phyloP scores from a whole-genome alignment of 2,329 filamentous ascomycete species.

The Colletotrichum somersetense region DNA sequence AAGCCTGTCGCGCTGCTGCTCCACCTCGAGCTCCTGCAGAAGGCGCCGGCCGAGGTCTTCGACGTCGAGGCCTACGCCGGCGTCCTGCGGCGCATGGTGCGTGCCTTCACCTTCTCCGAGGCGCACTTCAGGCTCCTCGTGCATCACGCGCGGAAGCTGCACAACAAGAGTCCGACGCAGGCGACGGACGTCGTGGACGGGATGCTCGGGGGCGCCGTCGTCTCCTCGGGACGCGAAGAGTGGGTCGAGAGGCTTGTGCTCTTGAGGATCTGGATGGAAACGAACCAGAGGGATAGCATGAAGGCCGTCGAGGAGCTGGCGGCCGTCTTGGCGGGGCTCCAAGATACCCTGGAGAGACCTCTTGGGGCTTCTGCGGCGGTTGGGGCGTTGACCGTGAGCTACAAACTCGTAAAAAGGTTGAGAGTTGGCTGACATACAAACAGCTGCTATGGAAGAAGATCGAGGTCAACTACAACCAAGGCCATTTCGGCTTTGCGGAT shows the following conservation, averaged over 20 bases:
- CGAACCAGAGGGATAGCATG: conserved; percentile 56
- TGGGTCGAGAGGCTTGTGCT: conserved; percentile 80
- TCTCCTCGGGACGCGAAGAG: conserved; percentile 59
- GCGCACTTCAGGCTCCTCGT: conserved; percentile 75
- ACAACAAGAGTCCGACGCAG: conserved; percentile 63
- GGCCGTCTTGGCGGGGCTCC: conserved; percentile 51
- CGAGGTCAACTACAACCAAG: conserved; percentile 68
- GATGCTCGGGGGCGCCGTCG: conserved; percentile 70
- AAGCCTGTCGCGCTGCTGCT: conserved; percentile 76
- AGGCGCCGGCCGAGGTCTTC: conserved; percentile 60
- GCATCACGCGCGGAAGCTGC: conserved; percentile 75
- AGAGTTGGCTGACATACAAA: conserved; percentile 36
- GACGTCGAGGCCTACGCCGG: conserved; percentile 61
- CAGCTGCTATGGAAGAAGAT: conserved; percentile 86
- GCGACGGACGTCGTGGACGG: conserved; percentile 70
- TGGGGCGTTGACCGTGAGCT: conserved; percentile 74
- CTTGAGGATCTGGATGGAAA: conserved; percentile 75
- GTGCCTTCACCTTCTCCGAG: conserved; percentile 70
- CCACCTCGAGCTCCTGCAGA: conserved; percentile 74
- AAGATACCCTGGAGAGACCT: conserved; percentile 57
- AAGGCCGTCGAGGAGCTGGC: conserved; percentile 44
- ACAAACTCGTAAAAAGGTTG: too few relatives aligned
- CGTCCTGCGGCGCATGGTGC: conserved; percentile 73
- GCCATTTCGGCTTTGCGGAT: conserved; percentile 67
- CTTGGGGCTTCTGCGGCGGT: conserved; percentile 73